Evolutionary conservation across 2,329 filamentous ascomycete species (phyloP).

Genomic region (Neonectria sp.): DNA sequence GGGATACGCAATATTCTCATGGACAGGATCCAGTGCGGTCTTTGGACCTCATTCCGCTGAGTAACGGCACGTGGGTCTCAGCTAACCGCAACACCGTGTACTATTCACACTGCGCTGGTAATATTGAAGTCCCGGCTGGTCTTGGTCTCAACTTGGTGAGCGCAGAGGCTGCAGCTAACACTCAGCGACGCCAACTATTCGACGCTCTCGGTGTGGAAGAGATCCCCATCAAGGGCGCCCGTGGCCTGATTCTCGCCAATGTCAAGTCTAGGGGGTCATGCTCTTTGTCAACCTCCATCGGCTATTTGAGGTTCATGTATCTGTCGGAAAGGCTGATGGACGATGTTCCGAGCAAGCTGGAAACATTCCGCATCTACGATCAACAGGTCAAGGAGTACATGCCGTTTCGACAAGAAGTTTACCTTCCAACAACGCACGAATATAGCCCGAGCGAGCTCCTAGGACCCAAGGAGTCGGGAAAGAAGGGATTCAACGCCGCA

Average conservation of each 20-base stretch:
- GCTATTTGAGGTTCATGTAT: constrained; percentile 38
- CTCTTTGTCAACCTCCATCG: constrained; percentile 18
- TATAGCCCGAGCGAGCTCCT: constrained; percentile 31
- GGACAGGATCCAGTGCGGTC: constrained; percentile 8
- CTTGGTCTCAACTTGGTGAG: constrained; percentile 33
- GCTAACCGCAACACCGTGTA: constrained; percentile 21
- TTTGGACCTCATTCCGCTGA: constrained; percentile 35
- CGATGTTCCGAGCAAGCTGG: background rate
- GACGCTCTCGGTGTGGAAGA: constrained; percentile 33
- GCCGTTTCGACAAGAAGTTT: constrained; percentile 16
- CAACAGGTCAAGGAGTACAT: constrained; percentile 8
- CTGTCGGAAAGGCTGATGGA: constrained; percentile 29
- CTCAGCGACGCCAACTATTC: constrained; percentile 31
- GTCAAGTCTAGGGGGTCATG: background rate
- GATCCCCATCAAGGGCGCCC: constrained; percentile 25
- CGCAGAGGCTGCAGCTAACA: constrained; percentile 23
- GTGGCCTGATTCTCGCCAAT: constrained; percentile 26
- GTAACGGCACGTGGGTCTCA: constrained; percentile 36
- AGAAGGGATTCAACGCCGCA: background rate
- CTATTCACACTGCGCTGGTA: constrained; percentile 27
- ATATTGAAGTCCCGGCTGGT: constrained; percentile 27
- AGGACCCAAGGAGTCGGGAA: background rate
- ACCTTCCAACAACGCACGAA: constrained; percentile 31
- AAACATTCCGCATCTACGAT: constrained; percentile 22
- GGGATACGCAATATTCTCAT: background rate